Conservation (phyloP, 805 yeast species). For the Cyberlindnera petersonii region DNA sequence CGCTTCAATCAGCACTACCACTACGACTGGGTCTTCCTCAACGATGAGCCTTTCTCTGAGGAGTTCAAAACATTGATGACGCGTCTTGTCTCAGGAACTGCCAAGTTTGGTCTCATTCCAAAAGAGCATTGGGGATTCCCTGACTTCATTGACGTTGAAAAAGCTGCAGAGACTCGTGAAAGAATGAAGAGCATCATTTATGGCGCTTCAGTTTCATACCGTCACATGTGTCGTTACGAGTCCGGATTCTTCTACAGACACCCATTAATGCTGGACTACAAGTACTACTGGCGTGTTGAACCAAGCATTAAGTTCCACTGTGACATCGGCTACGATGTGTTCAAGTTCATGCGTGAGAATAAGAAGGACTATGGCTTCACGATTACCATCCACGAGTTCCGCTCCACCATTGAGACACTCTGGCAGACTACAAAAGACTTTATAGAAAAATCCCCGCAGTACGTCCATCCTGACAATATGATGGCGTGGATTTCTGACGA, state of each 20-base stretch:
- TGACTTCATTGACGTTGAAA: conserved; percentile 69
- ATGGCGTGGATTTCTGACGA: conserved; percentile 70
- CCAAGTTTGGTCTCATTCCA: conserved; percentile 79
- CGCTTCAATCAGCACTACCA: conserved; percentile 76
- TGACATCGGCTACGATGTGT: conserved; percentile 76
- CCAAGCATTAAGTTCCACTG: conserved; percentile 79
- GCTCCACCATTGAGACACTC: conserved; percentile 66
- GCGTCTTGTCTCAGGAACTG: conserved; percentile 68
- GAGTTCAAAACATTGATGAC: conserved; percentile 70
- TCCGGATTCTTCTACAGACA: conserved; percentile 87
- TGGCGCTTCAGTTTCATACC: conserved; percentile 63
- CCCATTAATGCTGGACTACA: conserved; percentile 67
- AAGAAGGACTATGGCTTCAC: conserved; percentile 73
- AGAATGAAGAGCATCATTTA: conserved; percentile 55
- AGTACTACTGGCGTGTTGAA: conserved; percentile 94
- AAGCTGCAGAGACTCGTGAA: conserved; percentile 53
- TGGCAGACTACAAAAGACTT: conserved; percentile 71
- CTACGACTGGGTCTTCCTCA: conserved; percentile 94
- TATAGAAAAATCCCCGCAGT: conserved; percentile 55
- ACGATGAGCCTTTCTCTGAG: conserved; percentile 79
- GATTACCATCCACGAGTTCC: conserved; percentile 72
- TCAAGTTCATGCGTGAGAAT: conserved; percentile 78
- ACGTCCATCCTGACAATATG: conserved; percentile 56
- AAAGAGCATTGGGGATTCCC: conserved; percentile 87
- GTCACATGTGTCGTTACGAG: conserved; percentile 92